Evolutionary conservation across 2,329 filamentous ascomycete genomes (phyloP).

Genomic region (Pseudocercospora fijiensis): DNA sequence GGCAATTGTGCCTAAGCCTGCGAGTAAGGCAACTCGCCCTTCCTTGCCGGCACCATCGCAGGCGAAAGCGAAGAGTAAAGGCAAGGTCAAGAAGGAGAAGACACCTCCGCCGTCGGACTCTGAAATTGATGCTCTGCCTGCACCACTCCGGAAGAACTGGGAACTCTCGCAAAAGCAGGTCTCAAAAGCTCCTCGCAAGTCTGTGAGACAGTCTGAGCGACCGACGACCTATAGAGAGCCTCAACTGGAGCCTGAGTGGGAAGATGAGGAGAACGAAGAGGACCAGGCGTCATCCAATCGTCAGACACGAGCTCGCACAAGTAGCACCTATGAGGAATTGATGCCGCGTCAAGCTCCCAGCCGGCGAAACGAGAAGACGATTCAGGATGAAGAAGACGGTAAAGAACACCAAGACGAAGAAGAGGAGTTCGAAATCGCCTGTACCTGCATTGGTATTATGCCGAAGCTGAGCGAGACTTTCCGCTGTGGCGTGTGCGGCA

Average conservation of each 20-base stretch:
- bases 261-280: not conserved
- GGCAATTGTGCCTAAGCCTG: not conserved
- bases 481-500: not conserved
- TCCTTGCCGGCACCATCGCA: not conserved
- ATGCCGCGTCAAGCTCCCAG: not conserved
- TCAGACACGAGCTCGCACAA: not conserved
- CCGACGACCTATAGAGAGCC: not conserved
- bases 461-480: not conserved
- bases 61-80: not conserved
- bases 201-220: conserved; percentile 3
- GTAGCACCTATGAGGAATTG: conserved; percentile 3
- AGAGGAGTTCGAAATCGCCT: not conserved
- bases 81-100: not conserved
- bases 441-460: conserved; percentile 11
- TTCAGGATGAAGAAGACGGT: not conserved
- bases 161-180: not conserved
- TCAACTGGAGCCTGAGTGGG: not conserved
- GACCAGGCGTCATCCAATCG: not conserved
- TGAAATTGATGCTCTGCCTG: not conserved
- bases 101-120: not conserved
- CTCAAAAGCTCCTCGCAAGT: conserved; percentile 2
- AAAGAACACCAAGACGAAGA: not conserved
- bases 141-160: not conserved
- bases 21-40: not conserved
- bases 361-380: not conserved